Evolutionary conservation across 345 rosid genomes (phyloP).

Genomic region (Cardiospermum halicacabum): DNA sequence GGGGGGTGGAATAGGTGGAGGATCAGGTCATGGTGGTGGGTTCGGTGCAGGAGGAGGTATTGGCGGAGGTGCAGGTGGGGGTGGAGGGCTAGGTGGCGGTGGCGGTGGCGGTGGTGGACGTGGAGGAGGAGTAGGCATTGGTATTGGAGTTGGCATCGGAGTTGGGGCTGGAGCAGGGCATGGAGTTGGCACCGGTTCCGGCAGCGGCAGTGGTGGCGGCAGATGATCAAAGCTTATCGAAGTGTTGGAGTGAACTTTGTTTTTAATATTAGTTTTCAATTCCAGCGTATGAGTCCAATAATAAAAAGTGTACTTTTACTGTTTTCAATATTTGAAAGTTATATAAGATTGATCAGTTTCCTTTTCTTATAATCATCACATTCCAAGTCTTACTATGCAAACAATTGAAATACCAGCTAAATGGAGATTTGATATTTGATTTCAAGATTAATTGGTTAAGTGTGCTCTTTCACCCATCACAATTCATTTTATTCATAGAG

Average conservation of each 20-base stretch:
- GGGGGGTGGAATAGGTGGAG: slow-evolving; percentile 27
- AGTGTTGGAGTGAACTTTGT: neutral
- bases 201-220: slow-evolving; percentile 20
- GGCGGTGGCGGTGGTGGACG: slow-evolving; percentile 17
- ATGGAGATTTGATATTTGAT: too few relatives aligned
- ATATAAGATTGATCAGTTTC: too few relatives aligned
- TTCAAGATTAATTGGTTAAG: too few relatives aligned
- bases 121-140: slow-evolving; percentile 21
- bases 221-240: neutral
- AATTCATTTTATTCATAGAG: too few relatives aligned
- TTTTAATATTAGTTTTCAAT: neutral
- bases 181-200: slow-evolving; percentile 22
- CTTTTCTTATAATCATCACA: too few relatives aligned
- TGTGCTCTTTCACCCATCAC: too few relatives aligned
- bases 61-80: slow-evolving; percentile 16
- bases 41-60: slow-evolving; percentile 12
- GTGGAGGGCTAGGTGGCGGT: neutral
- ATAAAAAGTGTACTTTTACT: too few relatives aligned
- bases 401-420: too few relatives aligned
- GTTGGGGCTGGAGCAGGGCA: slow-evolving; percentile 21
- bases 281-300: neutral
- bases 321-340: too few relatives aligned
- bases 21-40: slow-evolving; percentile 15
- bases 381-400: too few relatives aligned
- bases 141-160: slow-evolving; percentile 11